Percentiles rank a stretch among this genome's conserved stretches.
Conservation (phyloP, 148 eudicot species). For the Silene conica region DNA sequence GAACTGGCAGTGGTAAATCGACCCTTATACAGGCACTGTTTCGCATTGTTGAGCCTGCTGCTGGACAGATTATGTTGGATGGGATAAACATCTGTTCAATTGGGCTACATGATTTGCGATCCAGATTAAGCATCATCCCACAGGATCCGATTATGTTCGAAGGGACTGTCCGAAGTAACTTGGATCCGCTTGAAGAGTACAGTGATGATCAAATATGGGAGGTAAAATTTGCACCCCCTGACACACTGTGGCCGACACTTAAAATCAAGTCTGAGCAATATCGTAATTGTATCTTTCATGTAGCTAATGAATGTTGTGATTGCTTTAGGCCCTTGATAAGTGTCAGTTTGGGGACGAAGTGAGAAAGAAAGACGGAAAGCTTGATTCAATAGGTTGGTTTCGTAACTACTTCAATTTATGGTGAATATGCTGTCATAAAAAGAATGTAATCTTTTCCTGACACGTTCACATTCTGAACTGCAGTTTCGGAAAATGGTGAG, state of each 20-base stretch:
- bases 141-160: slow-evolving; percentile 72
- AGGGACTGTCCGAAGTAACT: slow-evolving; percentile 57
- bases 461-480: background rate
- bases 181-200: slow-evolving; percentile 63
- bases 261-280: background rate
- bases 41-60: slow-evolving; percentile 56
- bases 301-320: background rate
- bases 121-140: slow-evolving; percentile 60
- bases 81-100: slow-evolving; percentile 39
- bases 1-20: slow-evolving; percentile 69
- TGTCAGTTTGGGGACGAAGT: slow-evolving; percentile 89
- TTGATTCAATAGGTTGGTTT: slow-evolving; percentile 66
- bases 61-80: slow-evolving; percentile 46
- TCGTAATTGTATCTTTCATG: background rate
- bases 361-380: slow-evolving; percentile 64
- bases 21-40: slow-evolving; percentile 62
- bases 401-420: background rate
- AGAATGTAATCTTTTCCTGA: background rate
- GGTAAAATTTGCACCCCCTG: slow-evolving; percentile 18
- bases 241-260: background rate
- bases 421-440: background rate
- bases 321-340: slow-evolving; percentile 72
- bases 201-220: slow-evolving; percentile 61
- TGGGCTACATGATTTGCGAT: slow-evolving; percentile 56
- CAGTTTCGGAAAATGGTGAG: slow-evolving; percentile 47